Evolutionary conservation across 2,329 filamentous ascomycete genomes (phyloP), one percentile per base, ranked within the genome.

Genomic region (Zopfia rhizophila): DNA sequence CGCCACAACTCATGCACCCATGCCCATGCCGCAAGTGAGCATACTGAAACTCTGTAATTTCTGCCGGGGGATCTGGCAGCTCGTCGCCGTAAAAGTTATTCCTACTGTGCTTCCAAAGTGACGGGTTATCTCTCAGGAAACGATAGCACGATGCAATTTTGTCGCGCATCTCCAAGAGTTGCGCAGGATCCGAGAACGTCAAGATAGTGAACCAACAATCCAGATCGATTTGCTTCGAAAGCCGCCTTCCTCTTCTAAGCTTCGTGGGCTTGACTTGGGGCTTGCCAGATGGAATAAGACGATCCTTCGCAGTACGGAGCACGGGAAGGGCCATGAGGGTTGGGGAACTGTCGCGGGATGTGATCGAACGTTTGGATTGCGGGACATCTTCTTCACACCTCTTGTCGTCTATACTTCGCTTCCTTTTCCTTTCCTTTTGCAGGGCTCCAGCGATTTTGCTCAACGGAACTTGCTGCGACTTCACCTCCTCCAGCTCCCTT

Each of bases 11-110:
- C 63, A 71, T 71, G 54, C 73, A 75, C 18, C 70, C 71, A 36
- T 66, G 63, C 6, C 71, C 70, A 27, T 70, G 65, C 6, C 73
- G 58, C 12, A 75, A 53, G 42, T 73, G 61, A 11, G 70, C 67
- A 50, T 74, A 75, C 38, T 75, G 67, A 17, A 63, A 68, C 38
- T 75, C 72, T 6, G 60, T 66, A n/a, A 74, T 51, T 13, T 66
- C 69, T 21, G 60, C 56, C 11, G 68, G 62, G 13, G 67, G 68
- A 29, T 67, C 63, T 16, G 68, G 69, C 30, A 73, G 61, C 17
- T 59, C 59, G 21, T 53, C 55, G 18, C 63, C 61, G 45, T 68
- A 72, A 35, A 64, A 64, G 54, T 69, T 64, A 22, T 48, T 56
- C 32, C 69, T 53, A 53, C 66, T 67, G 35, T 70, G 62, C 51